phyloP scores from a whole-genome alignment of 2,329 filamentous ascomycete species.

The Dactylellina haptotyla region DNA sequence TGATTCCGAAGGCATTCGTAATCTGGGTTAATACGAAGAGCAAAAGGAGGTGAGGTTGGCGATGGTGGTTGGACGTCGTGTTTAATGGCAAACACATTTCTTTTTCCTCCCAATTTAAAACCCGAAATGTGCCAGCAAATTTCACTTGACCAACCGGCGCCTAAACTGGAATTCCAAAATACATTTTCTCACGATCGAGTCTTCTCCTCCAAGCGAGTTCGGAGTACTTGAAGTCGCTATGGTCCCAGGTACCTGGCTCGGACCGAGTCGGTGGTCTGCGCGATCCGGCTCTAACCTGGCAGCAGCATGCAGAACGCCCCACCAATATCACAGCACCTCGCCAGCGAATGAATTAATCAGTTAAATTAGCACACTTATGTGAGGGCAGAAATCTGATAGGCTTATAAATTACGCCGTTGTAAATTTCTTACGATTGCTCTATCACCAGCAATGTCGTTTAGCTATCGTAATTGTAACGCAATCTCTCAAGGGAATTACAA shows the following conservation, averaged over 20 bases:
- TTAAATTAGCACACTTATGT: not conserved
- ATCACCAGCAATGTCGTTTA: not conserved
- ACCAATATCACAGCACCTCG: not conserved
- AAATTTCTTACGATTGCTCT: not conserved
- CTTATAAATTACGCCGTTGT: too few relatives aligned
- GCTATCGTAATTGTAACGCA: not conserved
- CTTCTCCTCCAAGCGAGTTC: not conserved
- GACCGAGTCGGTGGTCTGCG: slow-evolving; percentile 7
- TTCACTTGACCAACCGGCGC: slow-evolving; percentile 10
- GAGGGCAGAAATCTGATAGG: not conserved
- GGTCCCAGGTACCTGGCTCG: not conserved
- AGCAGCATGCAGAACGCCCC: slow-evolving; percentile 3
- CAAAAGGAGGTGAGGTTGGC: slow-evolving; percentile 4
- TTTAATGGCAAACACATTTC: slow-evolving; percentile 21
- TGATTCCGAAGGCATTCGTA: slow-evolving; percentile 20
- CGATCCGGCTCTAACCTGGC: slow-evolving; percentile 5
- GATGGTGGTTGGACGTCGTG: slow-evolving; percentile 26
- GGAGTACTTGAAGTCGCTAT: not conserved
- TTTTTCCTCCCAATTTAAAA: slow-evolving; percentile 18
- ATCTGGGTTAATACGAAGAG: slow-evolving; percentile 19
- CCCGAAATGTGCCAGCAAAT: slow-evolving; percentile 36
- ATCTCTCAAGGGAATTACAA: too few relatives aligned
- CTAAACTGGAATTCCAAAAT: slow-evolving; percentile 14
- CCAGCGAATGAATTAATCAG: not conserved
- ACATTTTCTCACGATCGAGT: not conserved